These are phyloP conservation scores for Mycosphaerella arachidis DNA, from an alignment of 2,329 filamentous ascomycete species.

Conservation along the genomic window DNA sequence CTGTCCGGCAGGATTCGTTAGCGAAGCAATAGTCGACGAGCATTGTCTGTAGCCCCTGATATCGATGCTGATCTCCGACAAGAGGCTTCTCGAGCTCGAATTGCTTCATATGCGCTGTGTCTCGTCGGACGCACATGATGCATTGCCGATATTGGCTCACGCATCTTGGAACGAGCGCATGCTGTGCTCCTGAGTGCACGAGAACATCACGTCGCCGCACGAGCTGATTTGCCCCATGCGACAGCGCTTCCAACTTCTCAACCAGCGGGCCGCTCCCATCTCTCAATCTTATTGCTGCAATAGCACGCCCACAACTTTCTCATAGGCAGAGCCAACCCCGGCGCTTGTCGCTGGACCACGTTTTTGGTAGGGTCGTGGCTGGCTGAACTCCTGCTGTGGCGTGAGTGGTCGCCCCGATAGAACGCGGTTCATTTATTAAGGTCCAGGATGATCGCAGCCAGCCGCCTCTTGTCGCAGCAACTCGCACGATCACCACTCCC, in stretches of 20 bases:
- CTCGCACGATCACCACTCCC: background rate
- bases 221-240: background rate
- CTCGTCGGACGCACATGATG: background rate
- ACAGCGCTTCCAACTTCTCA: conserved; percentile 1
- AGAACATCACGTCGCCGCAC: background rate
- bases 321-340: conserved; percentile 4
- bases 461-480: background rate
- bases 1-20: background rate
- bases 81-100: background rate
- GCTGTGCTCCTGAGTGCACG: background rate
- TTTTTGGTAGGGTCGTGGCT: conserved; percentile 5
- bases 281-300: background rate
- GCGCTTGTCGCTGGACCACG: background rate
- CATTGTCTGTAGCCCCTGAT: background rate
- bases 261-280: conserved; percentile 2
- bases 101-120: background rate
- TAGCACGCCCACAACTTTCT: conserved; percentile 2
- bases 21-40: background rate
- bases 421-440: conserved; percentile 4
- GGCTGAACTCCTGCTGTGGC: background rate
- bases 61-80: background rate
- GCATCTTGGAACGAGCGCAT: background rate
- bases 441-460: conserved; percentile 1
- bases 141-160: background rate
- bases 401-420: background rate